Evolutionary conservation across 331 rosid species (phyloP).

Genomic region (Rhamnella rubrinervis): DNA sequence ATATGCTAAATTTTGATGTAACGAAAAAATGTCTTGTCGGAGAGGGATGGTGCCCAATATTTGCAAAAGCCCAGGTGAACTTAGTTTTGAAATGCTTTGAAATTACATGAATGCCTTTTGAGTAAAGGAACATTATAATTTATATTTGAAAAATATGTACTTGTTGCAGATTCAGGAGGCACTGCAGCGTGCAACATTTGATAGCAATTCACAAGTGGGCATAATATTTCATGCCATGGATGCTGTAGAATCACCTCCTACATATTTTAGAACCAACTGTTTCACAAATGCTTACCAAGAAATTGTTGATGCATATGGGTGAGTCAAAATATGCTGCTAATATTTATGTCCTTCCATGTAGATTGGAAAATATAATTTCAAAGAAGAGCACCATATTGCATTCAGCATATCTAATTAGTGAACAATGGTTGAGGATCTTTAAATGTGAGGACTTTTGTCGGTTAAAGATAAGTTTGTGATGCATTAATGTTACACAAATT

Average conservation of each 20-base stretch:
- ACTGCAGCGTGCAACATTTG: conserved; percentile 95
- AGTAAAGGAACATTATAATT: conserved; percentile 12
- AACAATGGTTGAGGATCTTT: not conserved
- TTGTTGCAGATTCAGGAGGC: conserved; percentile 80
- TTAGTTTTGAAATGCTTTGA: conserved; percentile 11
- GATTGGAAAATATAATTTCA: too few species aligned
- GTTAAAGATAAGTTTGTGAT: not conserved
- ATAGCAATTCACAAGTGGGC: conserved; percentile 96
- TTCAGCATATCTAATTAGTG: not conserved
- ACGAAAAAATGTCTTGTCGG: conserved; percentile 98
- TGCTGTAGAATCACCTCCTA: conserved; percentile 93
- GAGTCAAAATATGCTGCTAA: conserved; percentile 38
- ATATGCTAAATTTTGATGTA: conserved; percentile 95
- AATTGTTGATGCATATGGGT: conserved; percentile 99
- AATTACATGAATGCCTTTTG: conserved; percentile 4
- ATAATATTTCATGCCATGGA: conserved; percentile 85
- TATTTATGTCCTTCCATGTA: not conserved
- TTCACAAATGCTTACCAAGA: conserved; percentile 91
- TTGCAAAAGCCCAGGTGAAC: conserved; percentile 79
- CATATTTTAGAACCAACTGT: conserved; percentile 83
- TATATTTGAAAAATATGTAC: conserved; percentile 9
- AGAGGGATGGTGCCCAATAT: conserved; percentile 98
- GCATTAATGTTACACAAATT: not conserved
- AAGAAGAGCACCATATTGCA: too few species aligned
- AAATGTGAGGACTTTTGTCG: not conserved